Conservation (phyloP, 2,329 filamentous ascomycete genomes). For the Nakataea oryzae region DNA sequence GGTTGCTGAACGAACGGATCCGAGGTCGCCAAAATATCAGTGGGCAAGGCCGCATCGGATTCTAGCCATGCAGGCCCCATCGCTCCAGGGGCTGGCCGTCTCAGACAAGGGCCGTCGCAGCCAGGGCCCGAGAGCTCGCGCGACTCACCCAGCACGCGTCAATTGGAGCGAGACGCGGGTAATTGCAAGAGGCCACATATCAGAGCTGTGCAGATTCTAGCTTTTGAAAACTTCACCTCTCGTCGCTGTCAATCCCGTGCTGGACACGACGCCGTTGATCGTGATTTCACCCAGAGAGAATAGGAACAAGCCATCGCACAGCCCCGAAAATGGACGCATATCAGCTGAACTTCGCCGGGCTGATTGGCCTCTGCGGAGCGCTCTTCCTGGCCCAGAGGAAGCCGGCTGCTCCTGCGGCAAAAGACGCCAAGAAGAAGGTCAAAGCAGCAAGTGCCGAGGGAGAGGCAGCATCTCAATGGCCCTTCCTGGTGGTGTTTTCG, state of each 20-base stretch:
- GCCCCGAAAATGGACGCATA: conserved; percentile 18
- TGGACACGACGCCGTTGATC: neutral
- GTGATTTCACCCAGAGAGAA: neutral
- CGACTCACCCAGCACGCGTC: neutral
- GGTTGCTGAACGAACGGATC: no score
- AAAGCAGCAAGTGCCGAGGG: neutral
- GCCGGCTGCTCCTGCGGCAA: neutral
- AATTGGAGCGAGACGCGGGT: conserved; percentile 2
- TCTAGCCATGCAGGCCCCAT: no score
- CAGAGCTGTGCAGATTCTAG: neutral
- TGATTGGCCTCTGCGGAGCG: conserved; percentile 20
- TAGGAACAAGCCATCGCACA: neutral
- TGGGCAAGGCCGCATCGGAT: no score
- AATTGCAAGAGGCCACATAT: conserved; percentile 5
- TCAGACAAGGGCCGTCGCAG: conserved; percentile 6
- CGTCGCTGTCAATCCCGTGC: neutral
- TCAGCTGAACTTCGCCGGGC: conserved; percentile 20
- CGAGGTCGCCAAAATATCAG: no score
- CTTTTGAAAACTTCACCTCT: neutral
- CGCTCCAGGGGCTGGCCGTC: conserved; percentile 2
- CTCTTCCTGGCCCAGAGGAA: conserved; percentile 13
- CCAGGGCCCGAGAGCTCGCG: neutral
- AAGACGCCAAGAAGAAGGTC: neutral
- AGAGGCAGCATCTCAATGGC: conserved; percentile 12
- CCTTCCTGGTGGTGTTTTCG: conserved; percentile 32